Evolutionary conservation across 108 stramenopile species (phyloP), one percentile per base, ranked within the genome.

Genomic region (Fragilariopsis cylindrus): DNA sequence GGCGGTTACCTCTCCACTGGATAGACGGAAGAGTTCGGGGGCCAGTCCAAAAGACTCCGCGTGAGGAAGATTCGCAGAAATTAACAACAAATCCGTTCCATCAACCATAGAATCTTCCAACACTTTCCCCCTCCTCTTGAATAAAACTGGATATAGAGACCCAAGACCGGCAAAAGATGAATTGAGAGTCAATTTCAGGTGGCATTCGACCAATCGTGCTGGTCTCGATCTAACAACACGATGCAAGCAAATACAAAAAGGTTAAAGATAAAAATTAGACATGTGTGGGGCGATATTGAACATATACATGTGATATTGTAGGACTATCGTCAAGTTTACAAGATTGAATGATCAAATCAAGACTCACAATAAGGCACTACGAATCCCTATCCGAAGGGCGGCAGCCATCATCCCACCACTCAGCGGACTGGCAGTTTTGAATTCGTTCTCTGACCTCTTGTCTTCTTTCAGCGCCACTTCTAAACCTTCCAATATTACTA

Each of bases 31-130:
- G 6, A 97, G 83, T 76, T 96, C 93, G 3, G 89, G 85, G 16
- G 92, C 85, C 47, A 97, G 76, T 8, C 91, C 89, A 84, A 92
- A 93, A 41, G 94, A 90, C 73, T 97, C 92, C 7, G 88, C 86
- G 63, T 95, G 92, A n/a, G 96, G 96, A 16, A 97, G 76, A 43
- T 81, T 84, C 3, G 92, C 94, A 18, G 87, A 82, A 41, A 97
- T 88, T 58, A 81, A 60, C 16, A 97, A 77, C 58, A 97, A 75
- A 58, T 94, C 92, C 1, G 96, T 96, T 7, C 96, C 96, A 16
- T 97, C 96, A 6, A 97, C 92, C 93, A 97, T 97, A 48, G 88
- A 76, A 72, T 97, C 96, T 52, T 89, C 81, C 13, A 87, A 49
- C 40, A 97, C 96, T 73, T 90, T 90, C 3, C 94, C 96, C 52